Evolutionary conservation across 768 basidiomycete species (phyloP), one percentile per base, ranked within the genome.

Genomic region (Inosperma sp.): DNA sequence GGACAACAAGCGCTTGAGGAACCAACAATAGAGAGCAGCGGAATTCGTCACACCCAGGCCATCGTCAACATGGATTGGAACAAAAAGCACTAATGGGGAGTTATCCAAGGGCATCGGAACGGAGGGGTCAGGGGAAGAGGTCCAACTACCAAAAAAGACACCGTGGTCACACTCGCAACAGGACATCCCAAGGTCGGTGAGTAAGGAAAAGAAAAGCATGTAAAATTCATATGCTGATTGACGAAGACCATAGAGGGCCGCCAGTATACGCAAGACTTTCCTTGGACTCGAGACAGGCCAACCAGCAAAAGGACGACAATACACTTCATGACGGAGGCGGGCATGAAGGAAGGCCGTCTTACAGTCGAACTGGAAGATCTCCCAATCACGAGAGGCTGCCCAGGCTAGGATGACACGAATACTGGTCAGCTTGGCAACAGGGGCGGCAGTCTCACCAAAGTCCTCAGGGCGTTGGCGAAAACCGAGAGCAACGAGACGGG

Each of bases 391-490:
- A 19, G 53, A 42, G 0, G 60, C 56, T 0, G 68, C 61, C 33
- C 52, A 55, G 1, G 67, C 65, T 7, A 74, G 54, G 13, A 63
- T 33, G 2, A 53, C 49, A 0, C 59, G 47, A 9, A 69, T 57
- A 27, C 64, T 59, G 1, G 54, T 51, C 13, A 62, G 37, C 23
- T 59, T 59, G 0, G 59, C 61, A 17, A 66, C 62, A 0, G 69
- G 67, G 4, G 71, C 62, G 45, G 64, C 72, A 0, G 67, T 70
- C 14, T 68, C 57, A 4, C 61, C 62, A 54, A 60, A 75, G 29
- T 74, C 68, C 4, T 69, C 70, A 0, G 65, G 63, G 0, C 56
- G 46, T 25, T 70, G 68, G 4, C 43, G 52, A 36, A 57, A 63
- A 4, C 66, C 66, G 27, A 59, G 54, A 0, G 61, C 61, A 8